Conservation (phyloP, 2,329 filamentous ascomycete species). For the Trichophyton schoenleinii region DNA sequence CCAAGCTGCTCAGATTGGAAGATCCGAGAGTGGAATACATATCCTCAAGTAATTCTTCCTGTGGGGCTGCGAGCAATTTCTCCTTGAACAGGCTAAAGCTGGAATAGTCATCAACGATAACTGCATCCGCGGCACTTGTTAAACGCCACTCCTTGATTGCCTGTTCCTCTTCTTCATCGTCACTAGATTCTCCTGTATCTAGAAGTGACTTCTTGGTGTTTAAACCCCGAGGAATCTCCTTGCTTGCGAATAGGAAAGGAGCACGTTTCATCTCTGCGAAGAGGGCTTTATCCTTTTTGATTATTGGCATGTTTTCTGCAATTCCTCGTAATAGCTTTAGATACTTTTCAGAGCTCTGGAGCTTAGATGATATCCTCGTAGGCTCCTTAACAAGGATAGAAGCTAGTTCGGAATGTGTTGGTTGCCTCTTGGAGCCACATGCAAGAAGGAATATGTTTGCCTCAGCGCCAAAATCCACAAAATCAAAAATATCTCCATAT, state of each 20-base stretch:
- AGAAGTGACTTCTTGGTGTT: constrained; percentile 13
- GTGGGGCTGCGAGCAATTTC: constrained; percentile 69
- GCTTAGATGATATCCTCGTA: constrained; percentile 62
- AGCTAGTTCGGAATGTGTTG: constrained; percentile 75
- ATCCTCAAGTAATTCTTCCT: constrained; percentile 72
- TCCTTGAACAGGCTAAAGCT: constrained; percentile 82
- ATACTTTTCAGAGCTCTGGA: constrained; percentile 77
- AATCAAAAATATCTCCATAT: constrained; percentile 90
- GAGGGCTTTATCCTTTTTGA: constrained; percentile 69
- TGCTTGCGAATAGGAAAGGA: constrained; percentile 70
- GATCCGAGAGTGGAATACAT: constrained; percentile 78
- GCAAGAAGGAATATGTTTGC: constrained; percentile 81
- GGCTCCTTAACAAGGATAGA: constrained; percentile 73
- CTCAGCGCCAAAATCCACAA: constrained; percentile 81
- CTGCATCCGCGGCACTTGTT: constrained; percentile 56
- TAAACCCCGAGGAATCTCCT: constrained; percentile 46
- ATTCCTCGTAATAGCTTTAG: constrained; percentile 68
- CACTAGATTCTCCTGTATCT: constrained; percentile 19
- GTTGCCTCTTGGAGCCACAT: constrained; percentile 82
- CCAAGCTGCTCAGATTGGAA: constrained; percentile 58
- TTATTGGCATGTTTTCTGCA: constrained; percentile 54
- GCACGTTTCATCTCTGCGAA: constrained; percentile 63
- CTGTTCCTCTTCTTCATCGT: constrained; percentile 48
- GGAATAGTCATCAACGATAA: constrained; percentile 77
- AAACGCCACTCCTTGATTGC: constrained; percentile 68